These are phyloP conservation scores for Coemansia sp. DNA, from an alignment of 192 early-diverging fungal genomes.

Conservation along the genomic window DNA sequence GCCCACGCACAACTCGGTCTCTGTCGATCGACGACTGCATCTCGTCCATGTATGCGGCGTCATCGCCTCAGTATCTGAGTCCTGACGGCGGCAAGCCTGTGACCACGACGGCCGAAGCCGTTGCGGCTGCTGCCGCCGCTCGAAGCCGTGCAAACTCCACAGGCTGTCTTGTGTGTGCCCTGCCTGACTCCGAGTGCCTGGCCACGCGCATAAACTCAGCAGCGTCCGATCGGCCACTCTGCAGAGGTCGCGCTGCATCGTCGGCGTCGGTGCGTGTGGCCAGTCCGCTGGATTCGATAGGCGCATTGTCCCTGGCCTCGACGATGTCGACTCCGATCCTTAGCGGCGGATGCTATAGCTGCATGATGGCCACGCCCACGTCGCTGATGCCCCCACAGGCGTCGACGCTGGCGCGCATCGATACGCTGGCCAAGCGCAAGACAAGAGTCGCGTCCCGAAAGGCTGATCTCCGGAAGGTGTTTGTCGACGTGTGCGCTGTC, in stretches of 20 bases:
- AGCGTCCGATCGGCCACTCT: not conserved
- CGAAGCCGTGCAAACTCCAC: conserved; percentile 15
- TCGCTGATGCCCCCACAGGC: conserved; percentile 10
- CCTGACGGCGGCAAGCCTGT: conserved; percentile 9
- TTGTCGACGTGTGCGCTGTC: conserved; percentile 55
- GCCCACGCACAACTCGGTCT: conserved; percentile 42
- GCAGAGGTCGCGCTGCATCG: conserved; percentile 7
- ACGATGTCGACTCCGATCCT: conserved; percentile 7
- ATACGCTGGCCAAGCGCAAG: not conserved
- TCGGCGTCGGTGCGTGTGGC: conserved; percentile 1
- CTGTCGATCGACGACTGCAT: conserved; percentile 53
- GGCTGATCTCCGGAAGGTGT: conserved; percentile 28
- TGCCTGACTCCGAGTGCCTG: conserved; percentile 1
- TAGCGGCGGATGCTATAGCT: conserved; percentile 5
- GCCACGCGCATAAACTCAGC: not conserved
- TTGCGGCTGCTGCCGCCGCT: conserved; percentile 5
- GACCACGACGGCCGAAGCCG: conserved; percentile 6
- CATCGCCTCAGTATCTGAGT: conserved; percentile 13
- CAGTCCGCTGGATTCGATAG: conserved; percentile 2
- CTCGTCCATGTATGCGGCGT: conserved; percentile 29
- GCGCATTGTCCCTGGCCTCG: not conserved
- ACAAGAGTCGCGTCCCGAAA: conserved; percentile 9
- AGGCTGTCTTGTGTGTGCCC: conserved; percentile 15
- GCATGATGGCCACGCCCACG: conserved; percentile 5
- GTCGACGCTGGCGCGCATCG: not conserved